Evolutionary conservation across 345 rosid genomes (phyloP).

Genomic region (Lepidium africanum): DNA sequence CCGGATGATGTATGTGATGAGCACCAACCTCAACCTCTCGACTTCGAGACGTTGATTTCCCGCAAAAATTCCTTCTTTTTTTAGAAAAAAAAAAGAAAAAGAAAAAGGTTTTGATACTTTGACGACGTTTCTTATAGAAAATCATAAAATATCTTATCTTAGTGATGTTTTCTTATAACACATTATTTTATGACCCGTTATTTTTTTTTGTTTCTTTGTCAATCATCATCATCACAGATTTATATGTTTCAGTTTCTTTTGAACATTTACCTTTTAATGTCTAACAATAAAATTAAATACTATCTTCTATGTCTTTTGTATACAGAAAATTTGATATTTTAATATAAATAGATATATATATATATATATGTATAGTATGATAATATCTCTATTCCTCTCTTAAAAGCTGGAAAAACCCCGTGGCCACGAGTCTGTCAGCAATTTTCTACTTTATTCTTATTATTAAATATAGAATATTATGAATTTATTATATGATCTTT

Average conservation of each 20-base stretch:
- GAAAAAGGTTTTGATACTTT: constrained; percentile 5
- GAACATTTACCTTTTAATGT: neutral
- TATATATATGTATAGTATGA: neutral
- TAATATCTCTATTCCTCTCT: neutral
- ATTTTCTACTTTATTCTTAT: neutral
- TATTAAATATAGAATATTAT: neutral
- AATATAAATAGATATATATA: neutral
- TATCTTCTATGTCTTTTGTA: neutral
- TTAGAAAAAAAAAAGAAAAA: neutral
- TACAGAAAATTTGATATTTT: neutral
- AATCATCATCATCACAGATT: neutral
- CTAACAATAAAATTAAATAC: neutral
- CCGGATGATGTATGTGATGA: neutral
- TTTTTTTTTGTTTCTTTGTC: neutral
- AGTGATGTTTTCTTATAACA: constrained; percentile 9
- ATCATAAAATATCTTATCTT: neutral
- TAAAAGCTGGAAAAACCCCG: neutral
- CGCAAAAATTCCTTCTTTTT: neutral
- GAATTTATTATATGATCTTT: no score
- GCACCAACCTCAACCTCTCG: neutral
- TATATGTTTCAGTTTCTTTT: neutral
- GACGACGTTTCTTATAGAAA: neutral
- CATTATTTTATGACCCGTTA: neutral
- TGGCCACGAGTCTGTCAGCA: neutral
- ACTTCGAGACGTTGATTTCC: neutral